Evolutionary conservation across 768 basidiomycete genomes (phyloP), one percentile per base, ranked within the genome.

Genomic region (Cubamyces sp.): DNA sequence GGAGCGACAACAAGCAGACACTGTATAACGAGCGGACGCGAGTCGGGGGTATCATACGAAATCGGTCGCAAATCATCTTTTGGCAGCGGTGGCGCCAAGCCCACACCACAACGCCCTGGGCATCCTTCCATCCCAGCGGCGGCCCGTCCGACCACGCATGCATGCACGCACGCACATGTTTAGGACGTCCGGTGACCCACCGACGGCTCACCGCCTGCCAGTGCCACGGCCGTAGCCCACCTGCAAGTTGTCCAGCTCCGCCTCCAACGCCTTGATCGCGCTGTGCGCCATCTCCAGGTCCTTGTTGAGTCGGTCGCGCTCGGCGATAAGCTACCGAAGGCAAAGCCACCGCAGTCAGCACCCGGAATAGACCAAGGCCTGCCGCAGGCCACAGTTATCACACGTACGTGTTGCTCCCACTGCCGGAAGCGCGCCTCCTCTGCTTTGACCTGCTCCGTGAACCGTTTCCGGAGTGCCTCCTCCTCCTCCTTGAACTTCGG

Each of bases 401-500:
- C 37, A 82, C 91, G 70, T 74, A 96, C 94, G 77, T 97, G 94
- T 78, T 96, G 94, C 75, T 98, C 97, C 97, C 97, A 99, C 69
- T 98, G 95, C 75, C 97, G 87, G 84, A 99, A 99, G 64, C 97
- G 84, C 14, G 92, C 84, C 74, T 99, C 97, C 81, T 99, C 97
- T 60, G 93, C 83, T 82, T 99, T 99, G 84, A 99, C 97, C 80
- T 99, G 97, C 77, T 99, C 97, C 30, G 97, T 99, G 79, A 99
- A 99, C 64, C 95, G 87, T 83, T 96, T 98, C 72, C 96, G 84
- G 64, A 98, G 86, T 61, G 88, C 83, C 77, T 99, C 97, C 76
- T 99, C 96, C 79, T 99, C 97, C 76, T 98, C 97, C 82, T 96
- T 96, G 88, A 96, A 99, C 78, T 98, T 98, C 69, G 97, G 96